Evolutionary conservation across 2,329 filamentous ascomycete genomes (phyloP).

Genomic region (Dothideomycetidae sp.): DNA sequence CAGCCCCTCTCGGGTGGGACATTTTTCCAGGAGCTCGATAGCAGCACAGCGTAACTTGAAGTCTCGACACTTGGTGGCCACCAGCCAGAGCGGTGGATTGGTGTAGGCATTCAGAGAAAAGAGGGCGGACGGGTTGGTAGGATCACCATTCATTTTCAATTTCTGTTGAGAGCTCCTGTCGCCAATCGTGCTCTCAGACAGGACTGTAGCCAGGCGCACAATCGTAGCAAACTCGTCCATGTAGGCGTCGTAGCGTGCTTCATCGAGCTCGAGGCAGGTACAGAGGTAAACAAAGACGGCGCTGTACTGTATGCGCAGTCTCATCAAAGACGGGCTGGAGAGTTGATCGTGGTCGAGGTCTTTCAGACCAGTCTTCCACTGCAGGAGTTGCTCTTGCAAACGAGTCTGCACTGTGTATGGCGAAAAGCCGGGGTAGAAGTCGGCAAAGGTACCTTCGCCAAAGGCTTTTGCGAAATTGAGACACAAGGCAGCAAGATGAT

Average conservation of each 20-base stretch:
- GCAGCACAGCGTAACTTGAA: conserved; percentile 14
- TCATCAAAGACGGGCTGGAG: no score
- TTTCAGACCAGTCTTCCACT: neutral
- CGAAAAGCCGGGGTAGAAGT: neutral
- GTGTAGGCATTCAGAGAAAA: conserved; percentile 19
- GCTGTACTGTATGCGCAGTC: neutral
- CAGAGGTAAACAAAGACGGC: neutral
- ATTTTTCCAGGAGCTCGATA: conserved; percentile 13
- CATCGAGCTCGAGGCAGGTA: neutral
- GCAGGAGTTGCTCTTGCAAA: neutral
- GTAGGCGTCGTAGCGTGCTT: neutral
- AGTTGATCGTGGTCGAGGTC: neutral
- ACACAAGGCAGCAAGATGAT: neutral
- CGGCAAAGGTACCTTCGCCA: neutral
- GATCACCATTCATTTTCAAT: no score
- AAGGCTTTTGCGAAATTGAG: no score
- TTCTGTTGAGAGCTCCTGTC: neutral
- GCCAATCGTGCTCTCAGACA: neutral
- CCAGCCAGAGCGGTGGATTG: conserved; percentile 16
- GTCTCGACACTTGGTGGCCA: conserved; percentile 17
- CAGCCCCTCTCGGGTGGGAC: conserved; percentile 14
- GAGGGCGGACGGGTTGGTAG: conserved; percentile 7
- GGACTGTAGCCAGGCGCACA: neutral
- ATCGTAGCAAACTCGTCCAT: neutral
- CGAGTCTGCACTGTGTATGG: neutral